Evolutionary conservation across 129 eudicot species (phyloP), one percentile per base, ranked within the genome.

Genomic region (Artemisia annua): DNA sequence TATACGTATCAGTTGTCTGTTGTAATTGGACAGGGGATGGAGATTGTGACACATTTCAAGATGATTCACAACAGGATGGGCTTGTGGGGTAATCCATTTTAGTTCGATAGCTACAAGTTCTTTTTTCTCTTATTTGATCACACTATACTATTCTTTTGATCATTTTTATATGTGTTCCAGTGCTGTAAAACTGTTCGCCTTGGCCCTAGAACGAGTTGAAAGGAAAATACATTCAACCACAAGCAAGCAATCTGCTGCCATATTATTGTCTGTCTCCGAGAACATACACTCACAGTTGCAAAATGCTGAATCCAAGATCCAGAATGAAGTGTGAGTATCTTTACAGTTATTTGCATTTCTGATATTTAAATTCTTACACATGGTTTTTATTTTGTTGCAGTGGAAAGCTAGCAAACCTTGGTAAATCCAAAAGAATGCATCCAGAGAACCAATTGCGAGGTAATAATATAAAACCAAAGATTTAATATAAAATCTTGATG

Each of bases 171-270:
- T 59, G 54, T 48, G 14, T 64, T 82, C 64, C 87, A 93, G 97
- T 64, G 96, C 90, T 70, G 87, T 90, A 49, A 70, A 85, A 48
- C 79, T 94, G 56, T 79, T 94, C 66, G 83, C 87, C 63, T 52
- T 86, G 85, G 91, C 90, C 69, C 82, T 90, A 66, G 81, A 84
- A 75, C 85, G 86, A 82, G 74, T 94, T 70, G 82, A 86, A 80
- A 80, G 87, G 84, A 94, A 88, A 79, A 79, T 90, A 83, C 82
- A 80, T 77, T 84, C 84, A 12, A 62, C 78, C 73, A 83, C 87
- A 44, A 81, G 69, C 84, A 81, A 70, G 77, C 92, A 63, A 83
- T 83, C 92, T 72, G 86, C 96, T 81, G 96, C 84, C 56, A 88
- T 90, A 69, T 50, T 90, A 85, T 70, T 74, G 72, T 87, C 93